A percentile compares a stretch with the other conserved stretches of the same genome.
These are phyloP conservation scores for Saprolegnia parasitica DNA, from an alignment of 352 stramenopile species.

Conservation along the genomic window DNA sequence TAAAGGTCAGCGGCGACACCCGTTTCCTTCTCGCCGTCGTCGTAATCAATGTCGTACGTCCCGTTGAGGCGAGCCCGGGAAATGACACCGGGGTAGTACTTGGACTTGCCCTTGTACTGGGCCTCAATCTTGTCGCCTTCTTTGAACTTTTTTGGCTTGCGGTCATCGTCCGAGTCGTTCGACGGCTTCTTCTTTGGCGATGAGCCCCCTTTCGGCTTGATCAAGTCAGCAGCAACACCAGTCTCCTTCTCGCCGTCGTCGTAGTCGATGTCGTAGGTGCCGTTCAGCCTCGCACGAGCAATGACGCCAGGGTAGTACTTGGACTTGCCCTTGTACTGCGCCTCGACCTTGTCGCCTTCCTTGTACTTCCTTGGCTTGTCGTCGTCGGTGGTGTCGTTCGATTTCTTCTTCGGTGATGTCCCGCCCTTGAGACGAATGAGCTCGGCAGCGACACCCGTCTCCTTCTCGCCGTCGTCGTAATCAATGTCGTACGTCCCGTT, in stretches of 20 bases:
- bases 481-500: conserved; percentile 53
- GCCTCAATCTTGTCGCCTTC: conserved; percentile 57
- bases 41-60: conserved; percentile 40
- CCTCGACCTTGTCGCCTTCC: conserved; percentile 54
- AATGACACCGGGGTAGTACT: conserved; percentile 75
- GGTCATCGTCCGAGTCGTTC: conserved; percentile 27
- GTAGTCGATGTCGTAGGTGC: conserved; percentile 69
- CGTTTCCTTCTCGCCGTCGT: conserved; percentile 38
- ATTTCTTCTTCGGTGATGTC: conserved; percentile 26
- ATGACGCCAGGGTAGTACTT: conserved; percentile 78
- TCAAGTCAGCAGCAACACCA: conserved; percentile 38
- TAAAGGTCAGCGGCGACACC: conserved; percentile 27
- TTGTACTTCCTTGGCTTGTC: conserved; percentile 35
- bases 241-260: conserved; percentile 72
- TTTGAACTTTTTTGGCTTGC: conserved; percentile 34
- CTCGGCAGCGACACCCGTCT: conserved; percentile 33
- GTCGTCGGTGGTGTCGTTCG: conserved; percentile 29
- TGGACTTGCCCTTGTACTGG: conserved; percentile 51
- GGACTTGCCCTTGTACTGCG: conserved; percentile 51
- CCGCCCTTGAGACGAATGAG: conserved; percentile 29
- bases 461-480: conserved; percentile 52
- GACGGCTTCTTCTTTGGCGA: conserved; percentile 25
- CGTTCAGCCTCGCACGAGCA: conserved; percentile 45
- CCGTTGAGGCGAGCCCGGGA: conserved; percentile 37
- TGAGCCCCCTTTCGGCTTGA: conserved; percentile 37